Base-by-base conservation (phyloP, 495 filamentous ascomycete genomes). In the Talaromyces liani region DNA sequence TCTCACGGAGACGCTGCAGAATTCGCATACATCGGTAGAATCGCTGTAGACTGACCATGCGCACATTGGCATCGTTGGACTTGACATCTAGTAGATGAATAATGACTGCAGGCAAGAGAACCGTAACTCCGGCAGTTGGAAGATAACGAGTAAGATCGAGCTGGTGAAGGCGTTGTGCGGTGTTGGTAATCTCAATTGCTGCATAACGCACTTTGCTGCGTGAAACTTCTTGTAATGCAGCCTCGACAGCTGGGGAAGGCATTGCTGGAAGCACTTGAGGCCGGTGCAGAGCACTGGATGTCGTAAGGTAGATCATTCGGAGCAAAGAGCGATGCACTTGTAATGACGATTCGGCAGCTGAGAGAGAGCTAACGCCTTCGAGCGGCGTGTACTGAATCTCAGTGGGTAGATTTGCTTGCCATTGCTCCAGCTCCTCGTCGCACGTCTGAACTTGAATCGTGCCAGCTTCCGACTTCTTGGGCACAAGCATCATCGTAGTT, bases 31-130 rank as follows among this genome's bases (percentile, higher is more conserved):
- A 94, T 69, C 91, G 84, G 69, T 85, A 87, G 77, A 95, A 96
- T 58, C 90, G 89, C 58, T 87, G 83, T 57, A 90, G 79, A 62
- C 88, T 89, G 36, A 84, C 76, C 64, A 86, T 83, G 24, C 89
- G 82, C 16, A 88, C 84, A 55, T 82, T 84, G 18, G 84, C 83
- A 63, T 90, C 83, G 51, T 82, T 87, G 45, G 87, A 88, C 69
- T 92, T 95, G 80, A 94, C 92, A 69, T 95, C 91, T 3, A 96
- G 83, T 20, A 96, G 80, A 69, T 96, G 91, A 61, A 95, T 93
- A 65, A 96, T 95, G 72, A 95, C 90, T 12, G 92, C 91, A 2
- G 92, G 92, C 4, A 96, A 84, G 10, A 96, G 84, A 9, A 95
- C 91, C 0, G 92, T 96, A 22, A 96, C 91, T 47, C 91, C 91